These are phyloP conservation scores for Arthrobotrys megalospora DNA, from an alignment of 2,329 filamentous ascomycete species.

Conservation along the genomic window DNA sequence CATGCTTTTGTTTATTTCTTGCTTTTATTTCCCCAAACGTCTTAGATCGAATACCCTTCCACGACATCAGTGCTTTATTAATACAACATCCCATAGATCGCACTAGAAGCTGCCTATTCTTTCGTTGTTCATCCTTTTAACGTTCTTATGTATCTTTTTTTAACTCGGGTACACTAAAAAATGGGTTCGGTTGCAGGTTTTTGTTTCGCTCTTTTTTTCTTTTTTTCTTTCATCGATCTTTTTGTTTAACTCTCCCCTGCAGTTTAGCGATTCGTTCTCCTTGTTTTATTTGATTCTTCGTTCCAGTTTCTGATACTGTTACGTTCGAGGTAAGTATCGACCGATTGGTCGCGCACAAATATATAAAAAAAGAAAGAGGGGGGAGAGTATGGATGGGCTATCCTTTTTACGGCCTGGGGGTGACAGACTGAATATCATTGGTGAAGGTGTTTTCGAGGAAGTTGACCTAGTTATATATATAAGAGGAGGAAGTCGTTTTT, in stretches of 20 bases:
- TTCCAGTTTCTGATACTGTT: constrained; percentile 19
- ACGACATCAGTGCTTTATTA: constrained; percentile 42
- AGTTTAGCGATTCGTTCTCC: constrained; percentile 45
- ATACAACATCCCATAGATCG: constrained; percentile 51
- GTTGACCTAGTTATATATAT: neutral
- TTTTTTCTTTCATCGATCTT: neutral
- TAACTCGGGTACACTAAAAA: constrained; percentile 13
- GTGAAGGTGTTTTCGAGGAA: neutral
- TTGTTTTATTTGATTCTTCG: neutral
- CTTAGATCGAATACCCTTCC: constrained; percentile 54
- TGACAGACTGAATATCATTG: constrained; percentile 29
- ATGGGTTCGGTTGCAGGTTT: constrained; percentile 37
- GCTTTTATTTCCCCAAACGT: constrained; percentile 18
- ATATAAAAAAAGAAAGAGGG: constrained; percentile 28
- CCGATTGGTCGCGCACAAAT: neutral
- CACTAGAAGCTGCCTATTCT: constrained; percentile 38
- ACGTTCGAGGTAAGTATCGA: constrained; percentile 48
- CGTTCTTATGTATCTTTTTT: constrained; percentile 35
- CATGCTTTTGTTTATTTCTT: constrained; percentile 1
- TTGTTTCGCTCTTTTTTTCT: constrained; percentile 7
- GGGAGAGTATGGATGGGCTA: neutral
- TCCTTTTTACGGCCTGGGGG: neutral
- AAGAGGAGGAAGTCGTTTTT: neutral
- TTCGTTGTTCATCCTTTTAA: constrained; percentile 11
- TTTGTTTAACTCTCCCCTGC: constrained; percentile 20